These are phyloP conservation scores for Trichoderma simmonsii DNA, from an alignment of 2,329 filamentous ascomycete genomes.

Conservation along the genomic window DNA sequence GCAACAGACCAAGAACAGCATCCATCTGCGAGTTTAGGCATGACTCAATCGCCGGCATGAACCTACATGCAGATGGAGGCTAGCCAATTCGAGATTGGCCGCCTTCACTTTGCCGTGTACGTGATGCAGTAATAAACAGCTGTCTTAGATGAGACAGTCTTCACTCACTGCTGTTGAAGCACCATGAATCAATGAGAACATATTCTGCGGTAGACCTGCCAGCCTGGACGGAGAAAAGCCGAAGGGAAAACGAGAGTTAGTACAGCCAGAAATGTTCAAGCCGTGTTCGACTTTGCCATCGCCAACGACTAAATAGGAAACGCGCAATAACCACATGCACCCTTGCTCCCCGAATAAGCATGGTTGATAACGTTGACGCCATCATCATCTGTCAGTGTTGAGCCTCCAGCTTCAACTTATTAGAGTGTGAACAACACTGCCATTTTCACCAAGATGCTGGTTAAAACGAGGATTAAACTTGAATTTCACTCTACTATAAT, in stretches of 20 bases:
- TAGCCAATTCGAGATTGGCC: neutral
- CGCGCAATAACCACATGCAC: neutral
- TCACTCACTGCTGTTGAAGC: neutral
- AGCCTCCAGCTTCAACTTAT: neutral
- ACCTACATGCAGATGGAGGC: neutral
- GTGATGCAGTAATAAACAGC: no score
- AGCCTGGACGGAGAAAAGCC: neutral
- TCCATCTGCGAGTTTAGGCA: neutral
- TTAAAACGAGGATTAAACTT: neutral
- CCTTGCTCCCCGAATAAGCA: neutral
- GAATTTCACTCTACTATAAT: neutral
- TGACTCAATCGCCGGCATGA: neutral
- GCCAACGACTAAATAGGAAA: neutral
- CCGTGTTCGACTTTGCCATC: neutral
- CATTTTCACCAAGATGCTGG: neutral
- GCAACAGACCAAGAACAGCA: neutral
- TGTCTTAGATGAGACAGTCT: neutral
- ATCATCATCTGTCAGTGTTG: neutral
- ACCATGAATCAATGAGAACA: neutral
- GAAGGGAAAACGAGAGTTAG: neutral
- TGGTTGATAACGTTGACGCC: neutral
- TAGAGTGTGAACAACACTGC: fast-evolving
- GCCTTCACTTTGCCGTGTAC: neutral
- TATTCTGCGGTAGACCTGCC: neutral
- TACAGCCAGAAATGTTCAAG: neutral